Conservation (phyloP, 805 yeast species). For the Pichia californica region DNA sequence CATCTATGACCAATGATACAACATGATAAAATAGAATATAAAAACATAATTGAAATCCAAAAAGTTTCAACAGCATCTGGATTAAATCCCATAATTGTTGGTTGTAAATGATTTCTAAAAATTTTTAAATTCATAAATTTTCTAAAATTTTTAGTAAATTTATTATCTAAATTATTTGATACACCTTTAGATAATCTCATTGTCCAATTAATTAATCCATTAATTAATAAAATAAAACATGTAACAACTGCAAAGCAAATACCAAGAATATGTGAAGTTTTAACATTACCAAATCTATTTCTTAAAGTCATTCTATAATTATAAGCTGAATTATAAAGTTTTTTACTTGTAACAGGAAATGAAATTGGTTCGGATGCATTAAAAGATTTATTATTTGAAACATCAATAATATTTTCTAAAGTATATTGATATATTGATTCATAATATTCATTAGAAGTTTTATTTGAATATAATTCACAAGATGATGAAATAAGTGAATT, state of each 20-base stretch:
- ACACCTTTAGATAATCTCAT: conserved; percentile 34
- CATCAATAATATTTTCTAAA: conserved; percentile 32
- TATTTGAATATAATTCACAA: conserved; percentile 14
- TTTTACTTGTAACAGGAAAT: conserved; percentile 31
- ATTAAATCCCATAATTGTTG: conserved; percentile 24
- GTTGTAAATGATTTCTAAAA: conserved; percentile 18
- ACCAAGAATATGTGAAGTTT: conserved; percentile 41
- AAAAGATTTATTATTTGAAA: conserved; percentile 26
- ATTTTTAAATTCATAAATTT: conserved; percentile 22
- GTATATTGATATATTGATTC: conserved; percentile 33
- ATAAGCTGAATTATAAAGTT: conserved; percentile 18
- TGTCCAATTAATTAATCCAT: conserved; percentile 38
- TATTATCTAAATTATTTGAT: conserved; percentile 21
- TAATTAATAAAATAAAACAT: conserved; percentile 37
- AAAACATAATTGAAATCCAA: conserved; percentile 34
- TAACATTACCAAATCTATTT: conserved; percentile 30
- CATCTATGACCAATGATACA: conserved; percentile 21
- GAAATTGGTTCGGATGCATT: conserved; percentile 25
- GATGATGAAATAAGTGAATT: conserved; percentile 18
- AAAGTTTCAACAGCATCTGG: conserved; percentile 51
- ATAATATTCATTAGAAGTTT: conserved; percentile 14
- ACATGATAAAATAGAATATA: conserved; percentile 17
- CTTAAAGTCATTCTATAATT: conserved; percentile 22
- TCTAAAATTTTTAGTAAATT: conserved; percentile 26
- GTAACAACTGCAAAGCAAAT: conserved; percentile 43